A percentile compares a stretch with the other conserved stretches of the same genome.
Conservation (phyloP, 345 rosid genomes). For the Trapa bicornis region DNA sequence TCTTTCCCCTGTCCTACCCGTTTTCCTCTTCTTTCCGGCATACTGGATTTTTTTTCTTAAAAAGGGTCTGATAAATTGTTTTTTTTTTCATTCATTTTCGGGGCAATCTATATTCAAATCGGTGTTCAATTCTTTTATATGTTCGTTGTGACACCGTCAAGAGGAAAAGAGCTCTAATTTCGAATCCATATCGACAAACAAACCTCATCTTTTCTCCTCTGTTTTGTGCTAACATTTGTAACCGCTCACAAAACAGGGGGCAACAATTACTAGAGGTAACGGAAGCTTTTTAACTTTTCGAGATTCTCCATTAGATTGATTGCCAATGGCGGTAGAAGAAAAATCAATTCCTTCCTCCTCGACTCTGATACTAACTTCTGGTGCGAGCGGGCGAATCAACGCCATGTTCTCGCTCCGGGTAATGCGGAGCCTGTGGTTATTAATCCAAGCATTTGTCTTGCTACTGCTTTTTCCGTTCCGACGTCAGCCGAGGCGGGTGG, state of each 20-base stretch:
- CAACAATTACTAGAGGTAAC: background rate
- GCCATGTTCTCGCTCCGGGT: slow-evolving; percentile 53
- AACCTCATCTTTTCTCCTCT: background rate
- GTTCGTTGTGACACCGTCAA: background rate
- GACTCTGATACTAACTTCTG: slow-evolving; percentile 59
- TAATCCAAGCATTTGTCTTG: slow-evolving; percentile 36
- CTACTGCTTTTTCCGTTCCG: slow-evolving; percentile 49
- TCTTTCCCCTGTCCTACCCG: background rate
- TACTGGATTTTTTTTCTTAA: background rate
- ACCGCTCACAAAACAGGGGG: background rate
- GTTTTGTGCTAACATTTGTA: background rate
- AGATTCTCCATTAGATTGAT: background rate
- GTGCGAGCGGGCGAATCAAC: slow-evolving; percentile 69
- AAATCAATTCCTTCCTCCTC: slow-evolving; percentile 20
- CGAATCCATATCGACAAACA: slow-evolving; percentile 2
- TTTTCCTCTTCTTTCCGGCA: background rate
- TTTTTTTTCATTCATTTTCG: background rate
- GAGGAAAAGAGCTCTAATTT: background rate
- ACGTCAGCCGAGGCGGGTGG: slow-evolving; percentile 13
- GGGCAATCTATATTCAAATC: background rate
- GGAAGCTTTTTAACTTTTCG: background rate
- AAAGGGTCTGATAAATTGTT: slow-evolving; percentile 1
- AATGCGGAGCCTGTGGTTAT: slow-evolving; percentile 26
- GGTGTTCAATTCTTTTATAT: background rate
- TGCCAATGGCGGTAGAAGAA: slow-evolving; percentile 27